Percentiles rank a stretch among this genome's conserved stretches.
Conservation (phyloP, 345 rosid species). For the Gossypium stocksii region DNA sequence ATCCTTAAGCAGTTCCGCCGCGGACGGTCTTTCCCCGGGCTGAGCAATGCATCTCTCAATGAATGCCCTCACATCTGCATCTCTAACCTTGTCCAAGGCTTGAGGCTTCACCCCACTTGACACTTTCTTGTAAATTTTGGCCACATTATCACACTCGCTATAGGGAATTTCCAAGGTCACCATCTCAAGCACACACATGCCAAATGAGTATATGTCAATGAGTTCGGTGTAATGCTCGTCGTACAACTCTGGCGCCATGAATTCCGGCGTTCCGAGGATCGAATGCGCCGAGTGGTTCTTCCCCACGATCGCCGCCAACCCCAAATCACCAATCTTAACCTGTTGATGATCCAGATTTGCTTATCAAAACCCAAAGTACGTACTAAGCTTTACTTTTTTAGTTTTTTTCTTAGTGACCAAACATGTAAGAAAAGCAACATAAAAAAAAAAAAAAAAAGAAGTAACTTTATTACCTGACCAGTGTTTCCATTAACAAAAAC, state of each 20-base stretch:
- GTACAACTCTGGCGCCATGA: constrained; percentile 91
- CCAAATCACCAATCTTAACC: constrained; percentile 93
- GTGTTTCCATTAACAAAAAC: constrained; percentile 79
- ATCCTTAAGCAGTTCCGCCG: constrained; percentile 60
- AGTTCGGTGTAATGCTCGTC: constrained; percentile 77
- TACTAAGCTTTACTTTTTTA: not conserved
- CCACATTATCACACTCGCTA: constrained; percentile 68
- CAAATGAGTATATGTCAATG: constrained; percentile 81
- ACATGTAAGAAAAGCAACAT: not conserved
- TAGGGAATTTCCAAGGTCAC: constrained; percentile 74
- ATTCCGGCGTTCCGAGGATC: constrained; percentile 82
- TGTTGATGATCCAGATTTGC: constrained; percentile 3
- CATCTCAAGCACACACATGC: constrained; percentile 85
- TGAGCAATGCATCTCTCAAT: constrained; percentile 70
- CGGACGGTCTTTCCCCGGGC: constrained; percentile 64
- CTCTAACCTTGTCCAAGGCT: constrained; percentile 53
- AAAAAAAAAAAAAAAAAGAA: not conserved
- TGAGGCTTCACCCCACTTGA: constrained; percentile 62
- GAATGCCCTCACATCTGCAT: constrained; percentile 59
- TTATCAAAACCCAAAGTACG: not conserved
- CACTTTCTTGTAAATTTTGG: constrained; percentile 76
- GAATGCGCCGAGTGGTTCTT: constrained; percentile 75
- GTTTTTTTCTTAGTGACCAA: constrained; percentile 5
- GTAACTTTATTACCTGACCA: constrained; percentile 50
- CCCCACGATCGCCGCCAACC: constrained; percentile 73